Percentiles rank a stretch among this genome's conserved stretches.
Conservation (phyloP, 2,329 filamentous ascomycete genomes). For the Trichoderma arundinaceum region DNA sequence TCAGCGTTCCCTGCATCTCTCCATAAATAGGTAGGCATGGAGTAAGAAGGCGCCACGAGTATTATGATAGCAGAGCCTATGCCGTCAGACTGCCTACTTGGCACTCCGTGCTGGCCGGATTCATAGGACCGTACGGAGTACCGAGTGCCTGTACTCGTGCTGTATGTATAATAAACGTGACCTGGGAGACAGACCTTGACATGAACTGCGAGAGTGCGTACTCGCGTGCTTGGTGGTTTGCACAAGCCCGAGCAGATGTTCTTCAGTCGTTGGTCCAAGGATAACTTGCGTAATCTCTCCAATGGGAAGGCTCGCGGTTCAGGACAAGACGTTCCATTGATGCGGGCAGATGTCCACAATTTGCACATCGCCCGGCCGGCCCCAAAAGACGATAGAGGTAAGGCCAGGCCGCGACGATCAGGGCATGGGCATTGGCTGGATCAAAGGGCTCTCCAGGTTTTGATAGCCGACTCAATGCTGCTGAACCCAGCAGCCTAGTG, state of each 20-base stretch:
- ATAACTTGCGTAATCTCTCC: slow-evolving; percentile 13
- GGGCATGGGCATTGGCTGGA: slow-evolving; percentile 8
- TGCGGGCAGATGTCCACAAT: slow-evolving; percentile 13
- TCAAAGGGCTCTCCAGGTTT: slow-evolving; percentile 8
- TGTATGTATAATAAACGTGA: too few species aligned
- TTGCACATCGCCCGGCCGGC: slow-evolving; percentile 3
- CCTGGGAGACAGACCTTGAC: too few species aligned
- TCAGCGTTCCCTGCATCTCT: slow-evolving; percentile 13
- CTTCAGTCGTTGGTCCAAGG: not conserved
- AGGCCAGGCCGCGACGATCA: slow-evolving; percentile 17
- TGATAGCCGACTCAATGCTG: not conserved
- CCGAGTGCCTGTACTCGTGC: too few species aligned
- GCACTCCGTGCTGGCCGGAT: too few species aligned
- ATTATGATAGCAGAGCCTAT: not conserved
- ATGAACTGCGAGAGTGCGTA: too few species aligned
- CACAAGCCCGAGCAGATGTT: not conserved
- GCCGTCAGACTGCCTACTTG: too few species aligned
- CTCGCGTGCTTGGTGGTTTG: not conserved
- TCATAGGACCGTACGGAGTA: too few species aligned
- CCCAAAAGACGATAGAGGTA: slow-evolving; percentile 1
- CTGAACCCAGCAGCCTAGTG: too few species aligned
- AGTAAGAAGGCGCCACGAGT: not conserved
- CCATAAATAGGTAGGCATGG: not conserved
- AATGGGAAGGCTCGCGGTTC: not conserved
- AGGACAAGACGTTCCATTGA: slow-evolving; percentile 15